Evolutionary conservation across 2,329 filamentous ascomycete species (phyloP).

Genomic region (Nemania abortiva): DNA sequence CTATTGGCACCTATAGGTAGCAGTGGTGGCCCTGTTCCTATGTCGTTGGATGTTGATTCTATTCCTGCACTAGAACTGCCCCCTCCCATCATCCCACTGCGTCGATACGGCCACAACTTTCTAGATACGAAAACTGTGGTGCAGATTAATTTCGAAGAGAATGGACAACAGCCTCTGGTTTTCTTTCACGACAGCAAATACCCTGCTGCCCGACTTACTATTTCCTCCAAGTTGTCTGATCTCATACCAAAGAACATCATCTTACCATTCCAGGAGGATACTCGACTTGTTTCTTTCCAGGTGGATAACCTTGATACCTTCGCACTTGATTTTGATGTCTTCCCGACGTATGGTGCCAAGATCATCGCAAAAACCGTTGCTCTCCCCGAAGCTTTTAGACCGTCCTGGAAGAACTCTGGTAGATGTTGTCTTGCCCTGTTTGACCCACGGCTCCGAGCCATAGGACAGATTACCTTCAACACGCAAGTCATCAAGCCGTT

Average conservation of each 20-base stretch:
- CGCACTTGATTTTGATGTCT: slow-evolving; percentile 96
- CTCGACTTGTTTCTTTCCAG: slow-evolving; percentile 92
- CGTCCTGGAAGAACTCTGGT: slow-evolving; percentile 79
- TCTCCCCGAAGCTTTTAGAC: slow-evolving; percentile 86
- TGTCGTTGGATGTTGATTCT: slow-evolving; percentile 82
- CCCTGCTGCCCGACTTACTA: slow-evolving; percentile 91
- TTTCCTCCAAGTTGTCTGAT: slow-evolving; percentile 95
- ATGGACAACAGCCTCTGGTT: slow-evolving; percentile 80
- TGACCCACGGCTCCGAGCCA: slow-evolving; percentile 88
- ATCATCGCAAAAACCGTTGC: slow-evolving; percentile 97
- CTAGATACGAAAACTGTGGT: slow-evolving; percentile 97
- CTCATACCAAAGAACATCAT: slow-evolving; percentile 96
- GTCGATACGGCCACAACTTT: slow-evolving; percentile 98
- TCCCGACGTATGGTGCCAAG: slow-evolving; percentile 96
- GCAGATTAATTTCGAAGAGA: slow-evolving; percentile 87
- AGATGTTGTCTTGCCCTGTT: slow-evolving; percentile 90
- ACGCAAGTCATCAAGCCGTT: slow-evolving; percentile 98
- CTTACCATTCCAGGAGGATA: slow-evolving; percentile 95
- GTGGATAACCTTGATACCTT: slow-evolving; percentile 94
- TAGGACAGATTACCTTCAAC: slow-evolving; percentile 93
- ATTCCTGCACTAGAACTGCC: slow-evolving; percentile 93
- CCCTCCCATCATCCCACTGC: slow-evolving; percentile 93
- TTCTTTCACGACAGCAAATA: slow-evolving; percentile 99
- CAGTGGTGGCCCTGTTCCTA: slow-evolving; percentile 66
- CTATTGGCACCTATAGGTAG: slow-evolving; percentile 59